Conservation (phyloP, 371 early-diverging fungal genomes). For the Mucor mucedo region DNA sequence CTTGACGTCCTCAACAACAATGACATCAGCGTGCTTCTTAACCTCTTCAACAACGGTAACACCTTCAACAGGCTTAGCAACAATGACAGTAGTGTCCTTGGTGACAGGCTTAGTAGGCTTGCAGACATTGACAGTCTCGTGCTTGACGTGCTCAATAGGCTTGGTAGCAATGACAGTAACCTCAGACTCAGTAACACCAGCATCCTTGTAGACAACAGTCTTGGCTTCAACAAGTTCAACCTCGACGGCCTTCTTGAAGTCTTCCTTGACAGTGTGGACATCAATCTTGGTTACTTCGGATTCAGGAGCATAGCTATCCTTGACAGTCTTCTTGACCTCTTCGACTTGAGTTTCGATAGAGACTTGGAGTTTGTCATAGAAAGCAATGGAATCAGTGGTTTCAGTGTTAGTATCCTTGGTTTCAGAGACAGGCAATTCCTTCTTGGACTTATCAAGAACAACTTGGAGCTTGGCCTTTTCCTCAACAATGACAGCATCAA, state of each 20-base stretch:
- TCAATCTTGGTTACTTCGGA: constrained; percentile 4
- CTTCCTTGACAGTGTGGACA: constrained; percentile 8
- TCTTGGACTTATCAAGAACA: constrained; percentile 13
- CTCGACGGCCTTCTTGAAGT: constrained; percentile 8
- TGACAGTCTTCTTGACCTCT: constrained; percentile 18
- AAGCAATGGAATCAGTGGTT: not conserved
- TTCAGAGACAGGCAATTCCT: not conserved
- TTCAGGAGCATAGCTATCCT: constrained; percentile 10
- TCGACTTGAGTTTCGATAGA: constrained; percentile 16
- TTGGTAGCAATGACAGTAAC: not conserved
- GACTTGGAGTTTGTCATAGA: constrained; percentile 17
- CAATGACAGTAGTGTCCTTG: not conserved
- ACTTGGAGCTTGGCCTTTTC: constrained; percentile 16
- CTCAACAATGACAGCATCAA: not conserved
- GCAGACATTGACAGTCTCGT: constrained; percentile 5
- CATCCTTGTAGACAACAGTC: constrained; percentile 11
- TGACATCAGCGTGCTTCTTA: not conserved
- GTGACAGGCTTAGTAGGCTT: constrained; percentile 4
- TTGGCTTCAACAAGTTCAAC: constrained; percentile 16
- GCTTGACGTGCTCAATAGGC: not conserved
- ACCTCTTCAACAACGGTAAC: not conserved
- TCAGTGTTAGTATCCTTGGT: not conserved
- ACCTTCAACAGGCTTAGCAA: not conserved
- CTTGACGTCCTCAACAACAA: not conserved
- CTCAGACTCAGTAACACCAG: not conserved